Evolutionary conservation across 2,329 filamentous ascomycete genomes (phyloP), one percentile per base, ranked within the genome.

Genomic region (Dendryphion nanum): DNA sequence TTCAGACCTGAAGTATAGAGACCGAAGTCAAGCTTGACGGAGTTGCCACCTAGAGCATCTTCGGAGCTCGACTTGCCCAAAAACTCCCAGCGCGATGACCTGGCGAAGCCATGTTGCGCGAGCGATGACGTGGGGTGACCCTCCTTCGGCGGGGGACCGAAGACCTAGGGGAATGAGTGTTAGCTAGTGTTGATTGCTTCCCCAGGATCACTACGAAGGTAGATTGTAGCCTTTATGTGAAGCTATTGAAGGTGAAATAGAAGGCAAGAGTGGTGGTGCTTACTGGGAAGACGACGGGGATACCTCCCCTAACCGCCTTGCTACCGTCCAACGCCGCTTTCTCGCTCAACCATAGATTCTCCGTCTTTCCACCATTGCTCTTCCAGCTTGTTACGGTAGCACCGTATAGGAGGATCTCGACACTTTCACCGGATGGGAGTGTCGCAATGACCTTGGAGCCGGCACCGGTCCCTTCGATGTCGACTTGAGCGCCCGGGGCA

Each of bases 341-440:
- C 44, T 89, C 81, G 68, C 86, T 93, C 51, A 96, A 61, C 78
- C 89, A 96, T 38, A 96, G 76, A 69, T 89, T 89, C 73, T 96
- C 90, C 39, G 58, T 62, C 51, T 80, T 71, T 33, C 86, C 86
- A 41, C 78, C 74, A 42, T 82, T 78, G 61, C 86, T 84, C 75
- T 93, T 95, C 93, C 93, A 98, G 68, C 86, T 93, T 42, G 86
- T 82, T 33, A 98, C 85, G 1, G 90, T 97, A 8, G 93, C 93
- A 41, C 93, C 93, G 59, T 86, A 86, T n/a, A 97, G 81, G 44
- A 95, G 75, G 24, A 98, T 76, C 49, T 89, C 83, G 51, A 95
- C 80, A 38, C 81, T 87, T 71, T 97, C 90, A 51, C 91, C 90
- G 1, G 88, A 86, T 26, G 89, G 87, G 30, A 97, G 79, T 19